Percentiles rank a stretch among this genome's conserved stretches.
Conservation (phyloP, 495 filamentous ascomycete genomes). For the Astrothelium subdiscretum region DNA sequence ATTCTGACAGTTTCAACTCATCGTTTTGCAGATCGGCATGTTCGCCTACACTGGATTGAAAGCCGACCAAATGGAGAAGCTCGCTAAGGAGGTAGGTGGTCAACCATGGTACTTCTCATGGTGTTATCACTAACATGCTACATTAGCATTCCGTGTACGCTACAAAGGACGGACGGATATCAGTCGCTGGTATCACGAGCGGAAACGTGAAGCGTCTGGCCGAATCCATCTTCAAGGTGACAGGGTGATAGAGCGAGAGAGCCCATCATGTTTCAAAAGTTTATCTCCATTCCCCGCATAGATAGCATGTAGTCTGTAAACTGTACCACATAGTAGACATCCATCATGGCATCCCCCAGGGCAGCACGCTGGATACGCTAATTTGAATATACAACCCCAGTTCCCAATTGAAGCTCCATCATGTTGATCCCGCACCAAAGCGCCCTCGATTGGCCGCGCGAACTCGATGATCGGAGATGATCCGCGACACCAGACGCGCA, state of each 20-base stretch:
- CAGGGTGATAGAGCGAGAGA: conserved; percentile 38
- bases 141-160: conserved; percentile 89
- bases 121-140: conserved; percentile 5
- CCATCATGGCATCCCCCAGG: too few species aligned
- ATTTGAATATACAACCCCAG: not conserved
- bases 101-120: not conserved
- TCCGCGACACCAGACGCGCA: not conserved
- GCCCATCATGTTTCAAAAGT: not conserved
- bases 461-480: not conserved
- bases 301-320: not conserved
- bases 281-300: not conserved
- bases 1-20: not conserved
- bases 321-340: not conserved
- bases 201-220: conserved; percentile 90
- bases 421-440: not conserved
- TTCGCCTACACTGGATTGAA: conserved; percentile 95
- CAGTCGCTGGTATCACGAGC: conserved; percentile 88
- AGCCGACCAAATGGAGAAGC: conserved; percentile 80
- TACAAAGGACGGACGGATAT: conserved; percentile 94
- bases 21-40: conserved; percentile 65
- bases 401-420: not conserved
- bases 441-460: not conserved
- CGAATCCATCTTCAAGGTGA: conserved; percentile 91
- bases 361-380: not conserved
- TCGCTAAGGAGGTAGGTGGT: conserved; percentile 70